Percentiles rank a stretch among this genome's conserved stretches.
Conservation (phyloP, 169 alveolate species). For the Plasmodium knowlesi region DNA sequence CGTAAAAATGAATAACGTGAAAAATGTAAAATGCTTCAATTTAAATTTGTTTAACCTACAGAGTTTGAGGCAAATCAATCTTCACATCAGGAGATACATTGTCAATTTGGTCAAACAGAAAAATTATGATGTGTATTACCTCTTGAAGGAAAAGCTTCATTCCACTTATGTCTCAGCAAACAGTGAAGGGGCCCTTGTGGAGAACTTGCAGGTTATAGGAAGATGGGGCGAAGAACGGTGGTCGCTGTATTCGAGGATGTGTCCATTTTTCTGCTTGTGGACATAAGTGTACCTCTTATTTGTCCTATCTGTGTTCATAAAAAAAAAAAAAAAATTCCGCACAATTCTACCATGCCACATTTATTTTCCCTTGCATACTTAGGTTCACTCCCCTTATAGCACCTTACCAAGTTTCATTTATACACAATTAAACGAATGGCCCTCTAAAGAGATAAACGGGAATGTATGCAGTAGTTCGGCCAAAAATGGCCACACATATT, state of each 20-base stretch:
- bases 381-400: constrained; percentile 59
- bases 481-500: not conserved
- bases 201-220: constrained; percentile 51
- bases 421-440: constrained; percentile 16
- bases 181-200: constrained; percentile 37
- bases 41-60: constrained; percentile 51
- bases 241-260: not conserved
- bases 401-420: constrained; percentile 50
- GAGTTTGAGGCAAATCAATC: constrained; percentile 58
- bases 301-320: not conserved
- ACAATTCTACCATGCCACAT: not conserved
- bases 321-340: not conserved
- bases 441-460: not conserved
- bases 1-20: constrained; percentile 48
- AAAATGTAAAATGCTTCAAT: constrained; percentile 36
- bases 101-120: constrained; percentile 42
- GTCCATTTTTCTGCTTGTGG: not conserved
- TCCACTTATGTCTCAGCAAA: constrained; percentile 1
- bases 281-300: not conserved
- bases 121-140: not conserved
- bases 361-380: not conserved
- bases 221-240: not conserved
- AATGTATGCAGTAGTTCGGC: not conserved
- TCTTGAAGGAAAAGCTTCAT: constrained; percentile 22
- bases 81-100: constrained; percentile 72